These are phyloP conservation scores for Rubia tinctorum DNA, from an alignment of 305 asterid genomes.

Conservation along the genomic window DNA sequence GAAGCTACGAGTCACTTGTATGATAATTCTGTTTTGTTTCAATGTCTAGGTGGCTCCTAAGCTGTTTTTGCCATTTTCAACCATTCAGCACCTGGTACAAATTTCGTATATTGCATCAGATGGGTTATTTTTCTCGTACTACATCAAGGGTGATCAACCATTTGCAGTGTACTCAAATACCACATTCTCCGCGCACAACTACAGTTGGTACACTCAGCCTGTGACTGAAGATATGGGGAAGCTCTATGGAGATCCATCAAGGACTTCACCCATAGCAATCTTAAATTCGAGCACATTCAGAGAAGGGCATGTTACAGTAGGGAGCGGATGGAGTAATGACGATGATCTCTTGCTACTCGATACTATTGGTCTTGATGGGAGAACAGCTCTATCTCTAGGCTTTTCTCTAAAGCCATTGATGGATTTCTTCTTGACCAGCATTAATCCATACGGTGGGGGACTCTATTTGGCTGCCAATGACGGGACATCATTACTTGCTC, in stretches of 20 bases:
- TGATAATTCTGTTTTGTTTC: not conserved
- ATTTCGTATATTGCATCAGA: slow-evolving; percentile 25
- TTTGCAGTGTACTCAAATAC: slow-evolving; percentile 27
- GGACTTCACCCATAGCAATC: slow-evolving; percentile 11
- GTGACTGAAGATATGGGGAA: slow-evolving; percentile 18
- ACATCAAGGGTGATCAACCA: slow-evolving; percentile 18
- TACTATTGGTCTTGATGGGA: slow-evolving; percentile 16
- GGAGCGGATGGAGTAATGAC: slow-evolving; percentile 17
- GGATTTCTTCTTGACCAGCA: slow-evolving; percentile 6
- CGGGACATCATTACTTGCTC: slow-evolving; percentile 18
- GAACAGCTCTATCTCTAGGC: slow-evolving; percentile 21
- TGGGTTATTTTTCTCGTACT: slow-evolving; percentile 23
- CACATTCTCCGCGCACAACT: slow-evolving; percentile 18
- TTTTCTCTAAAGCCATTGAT: slow-evolving; percentile 12
- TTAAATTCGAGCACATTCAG: slow-evolving; percentile 11
- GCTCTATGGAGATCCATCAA: slow-evolving; percentile 19
- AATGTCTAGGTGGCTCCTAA: slow-evolving; percentile 30
- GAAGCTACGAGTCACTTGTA: not conserved
- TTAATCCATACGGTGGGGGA: slow-evolving; percentile 15
- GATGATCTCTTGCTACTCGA: slow-evolving; percentile 12
- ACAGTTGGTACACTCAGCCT: slow-evolving; percentile 27
- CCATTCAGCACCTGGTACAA: slow-evolving; percentile 27
- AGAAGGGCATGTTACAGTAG: slow-evolving; percentile 21
- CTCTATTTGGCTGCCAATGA: slow-evolving; percentile 18
- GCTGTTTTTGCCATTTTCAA: slow-evolving; percentile 25